Evolutionary conservation across 2,329 filamentous ascomycete genomes (phyloP).

Genomic region (Metarhizium rileyi): DNA sequence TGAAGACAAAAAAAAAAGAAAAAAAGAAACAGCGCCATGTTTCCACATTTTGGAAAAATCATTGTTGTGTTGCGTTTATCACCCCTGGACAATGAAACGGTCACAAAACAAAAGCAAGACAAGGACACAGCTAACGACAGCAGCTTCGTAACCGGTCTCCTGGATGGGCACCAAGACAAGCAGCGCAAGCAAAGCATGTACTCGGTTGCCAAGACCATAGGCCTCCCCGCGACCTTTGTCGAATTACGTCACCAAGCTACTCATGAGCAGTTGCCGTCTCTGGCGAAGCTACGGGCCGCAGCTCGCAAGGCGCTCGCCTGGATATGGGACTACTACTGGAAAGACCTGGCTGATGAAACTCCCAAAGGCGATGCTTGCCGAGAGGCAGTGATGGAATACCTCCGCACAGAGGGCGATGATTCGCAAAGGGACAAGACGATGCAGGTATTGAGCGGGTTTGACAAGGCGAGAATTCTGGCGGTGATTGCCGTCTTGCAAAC

Average conservation of each 20-base stretch:
- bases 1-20: too few species aligned
- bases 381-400: slow-evolving; percentile 27
- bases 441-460: slow-evolving; percentile 25
- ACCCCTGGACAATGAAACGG: background rate
- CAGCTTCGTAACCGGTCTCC: slow-evolving; percentile 71
- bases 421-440: slow-evolving; percentile 15
- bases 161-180: slow-evolving; percentile 63
- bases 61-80: background rate
- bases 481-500: slow-evolving; percentile 29
- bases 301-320: slow-evolving; percentile 63
- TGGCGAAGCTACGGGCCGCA: slow-evolving; percentile 62
- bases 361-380: slow-evolving; percentile 18
- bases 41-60: too few species aligned
- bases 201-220: slow-evolving; percentile 56
- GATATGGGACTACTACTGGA: slow-evolving; percentile 90
- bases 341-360: slow-evolving; percentile 28
- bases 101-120: background rate
- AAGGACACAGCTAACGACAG: background rate
- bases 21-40: too few species aligned
- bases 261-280: slow-evolving; percentile 74
- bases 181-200: slow-evolving; percentile 64
- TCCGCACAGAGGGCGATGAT: slow-evolving; percentile 26
- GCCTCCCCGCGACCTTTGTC: slow-evolving; percentile 69
- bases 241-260: slow-evolving; percentile 84
- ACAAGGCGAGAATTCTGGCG: slow-evolving; percentile 25